phyloP scores from a whole-genome alignment of 257 asterid genomes.

The Solanum arcanum region DNA sequence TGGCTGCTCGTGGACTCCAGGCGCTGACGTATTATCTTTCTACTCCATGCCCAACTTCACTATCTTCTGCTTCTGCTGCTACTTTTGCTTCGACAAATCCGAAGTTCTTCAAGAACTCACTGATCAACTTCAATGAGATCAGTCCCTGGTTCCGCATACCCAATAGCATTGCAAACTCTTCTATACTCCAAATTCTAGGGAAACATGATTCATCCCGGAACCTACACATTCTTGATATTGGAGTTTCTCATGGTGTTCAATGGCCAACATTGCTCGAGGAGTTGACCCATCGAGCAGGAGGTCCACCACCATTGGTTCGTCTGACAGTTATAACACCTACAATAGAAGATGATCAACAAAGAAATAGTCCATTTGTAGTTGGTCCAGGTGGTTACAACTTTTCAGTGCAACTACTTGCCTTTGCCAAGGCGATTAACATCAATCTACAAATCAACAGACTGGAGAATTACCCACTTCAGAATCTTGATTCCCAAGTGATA shows the following conservation, averaged over 20 bases:
- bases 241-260: slow-evolving; percentile 84
- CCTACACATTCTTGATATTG: slow-evolving; percentile 76
- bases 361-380: slow-evolving; percentile 32
- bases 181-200: slow-evolving; percentile 57
- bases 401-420: slow-evolving; percentile 47
- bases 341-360: slow-evolving; percentile 17
- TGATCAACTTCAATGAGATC: slow-evolving; percentile 70
- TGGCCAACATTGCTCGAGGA: slow-evolving; percentile 86
- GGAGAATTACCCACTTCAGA: slow-evolving; percentile 40
- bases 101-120: slow-evolving; percentile 41
- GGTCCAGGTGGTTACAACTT: slow-evolving; percentile 47
- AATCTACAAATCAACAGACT: slow-evolving; percentile 64
- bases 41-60: slow-evolving; percentile 7
- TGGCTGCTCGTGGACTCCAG: slow-evolving; percentile 62
- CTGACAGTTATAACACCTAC: slow-evolving; percentile 48
- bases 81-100: slow-evolving; percentile 47
- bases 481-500: slow-evolving; percentile 41
- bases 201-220: slow-evolving; percentile 26
- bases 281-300: slow-evolving; percentile 54
- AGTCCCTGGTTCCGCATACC: slow-evolving; percentile 85
- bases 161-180: slow-evolving; percentile 64
- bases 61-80: slow-evolving; percentile 6
- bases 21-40: slow-evolving; percentile 54
- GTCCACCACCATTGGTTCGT: slow-evolving; percentile 70
- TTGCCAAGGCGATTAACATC: slow-evolving; percentile 56